Base-by-base conservation (phyloP, 768 basidiomycete genomes). In the Mycena maculata region DNA sequence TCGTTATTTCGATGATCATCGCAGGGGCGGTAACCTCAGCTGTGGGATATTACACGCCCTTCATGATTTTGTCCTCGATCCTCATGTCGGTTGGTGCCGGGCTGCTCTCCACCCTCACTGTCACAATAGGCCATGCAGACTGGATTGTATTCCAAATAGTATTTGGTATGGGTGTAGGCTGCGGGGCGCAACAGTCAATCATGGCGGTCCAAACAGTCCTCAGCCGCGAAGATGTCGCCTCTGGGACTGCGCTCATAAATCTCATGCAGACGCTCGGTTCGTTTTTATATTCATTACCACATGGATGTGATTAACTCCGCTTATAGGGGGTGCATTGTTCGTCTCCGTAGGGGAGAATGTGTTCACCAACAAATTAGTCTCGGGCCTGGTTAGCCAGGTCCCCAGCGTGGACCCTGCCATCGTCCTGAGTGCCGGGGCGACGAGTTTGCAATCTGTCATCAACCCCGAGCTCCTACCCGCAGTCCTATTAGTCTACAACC, bases 1-100 rank as follows among this genome's bases (percentile, higher is more conserved):
- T 80, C 23, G 83, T 84, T 0, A 79, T 82, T 3, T 48, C 76
- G n/a, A 77, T 82, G 3, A 75, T 87, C 36, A 22, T 84, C 18
- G 70, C 71, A 2, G 8, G 85, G 82, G 47, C 77, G n/a, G 71
- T 72, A 0, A 77, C 85, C 33, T 77, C 76, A 15, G 54, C 69
- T 16, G 71, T 78, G 0, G 75, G 79, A 11, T 71, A 75, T 27
- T 87, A 86, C 70, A 63, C 78, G 12, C 77, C 77, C 0, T 80
- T 73, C 60, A 47, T 68, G 39, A 54, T 65, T 18, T 11, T 65
- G n/a, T 54, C 59, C 27, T 82, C 82, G 78, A 59, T 61, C 2
- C 52, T 82, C 11, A 71, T 76, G 22, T 50, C 77, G 30, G 36
- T 81, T 33, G 81, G 83, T 7, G 73, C 80, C 23, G 79, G 79